These are phyloP conservation scores for Lycium ferocissimum DNA, from an alignment of 257 asterid genomes.

Conservation along the genomic window DNA sequence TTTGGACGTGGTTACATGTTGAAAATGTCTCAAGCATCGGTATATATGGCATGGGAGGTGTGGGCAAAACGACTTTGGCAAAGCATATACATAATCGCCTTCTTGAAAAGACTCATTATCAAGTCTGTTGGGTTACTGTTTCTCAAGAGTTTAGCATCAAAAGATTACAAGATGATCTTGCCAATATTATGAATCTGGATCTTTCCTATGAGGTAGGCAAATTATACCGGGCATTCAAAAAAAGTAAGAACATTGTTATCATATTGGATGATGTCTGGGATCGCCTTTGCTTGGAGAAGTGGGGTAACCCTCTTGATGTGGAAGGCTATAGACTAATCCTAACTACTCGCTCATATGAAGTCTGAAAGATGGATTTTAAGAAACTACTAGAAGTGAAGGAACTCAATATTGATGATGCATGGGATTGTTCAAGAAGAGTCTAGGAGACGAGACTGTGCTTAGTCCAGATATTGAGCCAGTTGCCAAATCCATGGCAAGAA, in stretches of 20 bases:
- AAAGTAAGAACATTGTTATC: conserved; percentile 34
- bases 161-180: conserved; percentile 27
- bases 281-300: conserved; percentile 33
- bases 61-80: too few species aligned
- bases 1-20: too few species aligned
- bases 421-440: neutral
- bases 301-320: conserved; percentile 35
- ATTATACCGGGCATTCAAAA: conserved; percentile 14
- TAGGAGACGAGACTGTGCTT: too few species aligned
- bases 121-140: too few species aligned
- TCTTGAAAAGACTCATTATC: too few species aligned
- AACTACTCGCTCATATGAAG: conserved; percentile 38
- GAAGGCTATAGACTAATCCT: conserved; percentile 41
- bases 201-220: conserved; percentile 27
- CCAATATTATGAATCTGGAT: conserved; percentile 31
- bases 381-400: neutral
- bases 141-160: too few species aligned
- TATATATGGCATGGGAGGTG: too few species aligned
- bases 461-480: too few species aligned
- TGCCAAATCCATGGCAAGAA: too few species aligned
- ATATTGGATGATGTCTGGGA: conserved; percentile 41
- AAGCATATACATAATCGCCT: too few species aligned
- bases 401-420: conserved; percentile 18
- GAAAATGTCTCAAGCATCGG: too few species aligned
- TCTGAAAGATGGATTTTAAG: conserved; percentile 31